Evolutionary conservation across 2,329 filamentous ascomycete species (phyloP).

Genomic region (Fusarium beomiforme): DNA sequence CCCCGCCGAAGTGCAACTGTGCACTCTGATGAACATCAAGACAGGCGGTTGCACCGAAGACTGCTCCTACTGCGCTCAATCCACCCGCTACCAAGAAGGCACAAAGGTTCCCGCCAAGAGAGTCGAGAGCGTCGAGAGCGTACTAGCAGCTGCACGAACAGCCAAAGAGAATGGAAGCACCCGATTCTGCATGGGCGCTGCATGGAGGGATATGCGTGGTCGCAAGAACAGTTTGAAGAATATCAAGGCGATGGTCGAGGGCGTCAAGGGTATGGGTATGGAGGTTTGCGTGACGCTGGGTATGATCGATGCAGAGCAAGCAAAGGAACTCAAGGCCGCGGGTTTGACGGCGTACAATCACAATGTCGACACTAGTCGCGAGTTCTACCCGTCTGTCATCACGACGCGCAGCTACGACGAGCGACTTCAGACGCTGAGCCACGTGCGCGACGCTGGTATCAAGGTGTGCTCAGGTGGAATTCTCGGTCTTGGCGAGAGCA

Average conservation of each 20-base stretch:
- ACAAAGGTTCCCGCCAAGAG: slow-evolving; percentile 83
- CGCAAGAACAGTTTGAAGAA: slow-evolving; percentile 85
- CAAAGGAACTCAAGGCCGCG: slow-evolving; percentile 82
- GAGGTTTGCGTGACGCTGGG: slow-evolving; percentile 93
- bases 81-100: slow-evolving; percentile 79
- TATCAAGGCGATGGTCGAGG: slow-evolving; percentile 85
- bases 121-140: slow-evolving; percentile 81
- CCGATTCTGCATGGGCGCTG: slow-evolving; percentile 94
- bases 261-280: slow-evolving; percentile 84
- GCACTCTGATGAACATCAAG: slow-evolving; percentile 97
- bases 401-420: slow-evolving; percentile 89
- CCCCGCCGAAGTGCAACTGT: slow-evolving; percentile 86
- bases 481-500: slow-evolving; percentile 82
- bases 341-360: slow-evolving; percentile 94
- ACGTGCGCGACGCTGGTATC: slow-evolving; percentile 87
- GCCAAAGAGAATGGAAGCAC: slow-evolving; percentile 88
- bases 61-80: slow-evolving; percentile 93
- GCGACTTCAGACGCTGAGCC: slow-evolving; percentile 78
- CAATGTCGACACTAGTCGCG: slow-evolving; percentile 89
- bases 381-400: slow-evolving; percentile 89
- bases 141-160: slow-evolving; percentile 79
- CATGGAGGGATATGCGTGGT: slow-evolving; percentile 93
- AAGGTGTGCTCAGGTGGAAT: slow-evolving; percentile 93
- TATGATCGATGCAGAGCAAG: slow-evolving; percentile 87
- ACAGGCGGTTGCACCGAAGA: slow-evolving; percentile 92